Evolutionary conservation across 225 moss, liverwort and hornwort genomes (phyloP).

Genomic region (Rhytidiadelphus loreus): DNA sequence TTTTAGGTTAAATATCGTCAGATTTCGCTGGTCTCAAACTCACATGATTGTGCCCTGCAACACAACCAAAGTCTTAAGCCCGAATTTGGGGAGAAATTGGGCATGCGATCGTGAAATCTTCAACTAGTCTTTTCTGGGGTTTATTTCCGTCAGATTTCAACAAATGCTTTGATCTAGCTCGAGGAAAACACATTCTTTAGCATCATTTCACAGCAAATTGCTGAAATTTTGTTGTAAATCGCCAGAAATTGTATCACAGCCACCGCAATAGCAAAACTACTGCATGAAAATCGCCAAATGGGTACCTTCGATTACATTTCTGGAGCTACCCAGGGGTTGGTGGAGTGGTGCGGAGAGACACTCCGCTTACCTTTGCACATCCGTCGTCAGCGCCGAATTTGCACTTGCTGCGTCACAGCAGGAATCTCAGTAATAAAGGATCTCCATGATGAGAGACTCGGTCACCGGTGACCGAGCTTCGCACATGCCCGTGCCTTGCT

Average conservation of each 20-base stretch:
- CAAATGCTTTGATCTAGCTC: too few species aligned
- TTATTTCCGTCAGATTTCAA: neutral
- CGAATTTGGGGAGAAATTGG: neutral
- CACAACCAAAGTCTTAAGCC: neutral
- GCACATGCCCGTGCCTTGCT: neutral
- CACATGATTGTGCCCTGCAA: neutral
- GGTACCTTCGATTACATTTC: too few species aligned
- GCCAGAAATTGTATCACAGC: neutral
- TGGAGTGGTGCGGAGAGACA: neutral
- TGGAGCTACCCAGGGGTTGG: neutral
- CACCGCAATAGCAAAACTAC: too few species aligned
- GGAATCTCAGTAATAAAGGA: neutral
- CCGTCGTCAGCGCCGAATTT: neutral
- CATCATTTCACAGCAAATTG: neutral
- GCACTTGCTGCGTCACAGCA: neutral
- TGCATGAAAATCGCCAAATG: neutral
- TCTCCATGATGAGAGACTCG: neutral
- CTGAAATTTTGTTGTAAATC: neutral
- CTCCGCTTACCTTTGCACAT: neutral
- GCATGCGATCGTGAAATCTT: neutral
- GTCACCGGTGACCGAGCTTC: neutral
- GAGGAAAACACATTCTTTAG: neutral
- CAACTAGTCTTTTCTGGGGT: neutral
- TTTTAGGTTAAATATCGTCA: neutral
- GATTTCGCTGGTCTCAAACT: neutral